A percentile compares a stretch with the other conserved stretches of the same genome.
phyloP scores from a whole-genome alignment of 306 rosid species.

The Cyclanthera cordifolia region DNA sequence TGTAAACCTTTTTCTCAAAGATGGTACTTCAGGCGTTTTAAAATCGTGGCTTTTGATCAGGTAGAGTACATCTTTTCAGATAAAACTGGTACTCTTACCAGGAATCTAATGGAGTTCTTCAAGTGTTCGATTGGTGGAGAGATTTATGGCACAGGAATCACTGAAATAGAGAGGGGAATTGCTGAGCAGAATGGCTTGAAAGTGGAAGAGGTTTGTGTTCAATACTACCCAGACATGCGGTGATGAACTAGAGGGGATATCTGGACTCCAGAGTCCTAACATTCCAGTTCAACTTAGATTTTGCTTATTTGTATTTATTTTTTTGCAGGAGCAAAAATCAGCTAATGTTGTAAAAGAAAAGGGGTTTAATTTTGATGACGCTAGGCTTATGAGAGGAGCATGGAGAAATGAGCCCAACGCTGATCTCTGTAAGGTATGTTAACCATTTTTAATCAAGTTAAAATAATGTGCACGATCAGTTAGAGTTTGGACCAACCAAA shows the following conservation, averaged over 20 bases:
- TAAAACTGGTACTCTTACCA: conserved; percentile 94
- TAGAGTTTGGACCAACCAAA: background rate
- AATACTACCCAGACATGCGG: background rate
- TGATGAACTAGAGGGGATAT: background rate
- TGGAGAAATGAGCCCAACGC: conserved; percentile 96
- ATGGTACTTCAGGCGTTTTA: conserved; percentile 7
- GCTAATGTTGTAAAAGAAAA: conserved; percentile 46
- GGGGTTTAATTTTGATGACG: conserved; percentile 87
- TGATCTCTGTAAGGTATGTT: conserved; percentile 74
- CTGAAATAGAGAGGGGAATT: conserved; percentile 84
- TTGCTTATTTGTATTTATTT: too few species aligned
- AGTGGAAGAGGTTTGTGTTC: conserved; percentile 35
- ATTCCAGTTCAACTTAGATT: background rate
- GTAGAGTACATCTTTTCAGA: conserved; percentile 97
- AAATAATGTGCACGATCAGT: background rate
- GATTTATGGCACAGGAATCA: conserved; percentile 78
- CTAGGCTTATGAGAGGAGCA: conserved; percentile 83
- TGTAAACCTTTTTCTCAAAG: background rate
- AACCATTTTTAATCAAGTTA: background rate
- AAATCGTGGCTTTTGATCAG: conserved; percentile 31
- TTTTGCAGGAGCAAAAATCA: conserved; percentile 42
- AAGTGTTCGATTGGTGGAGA: conserved; percentile 97
- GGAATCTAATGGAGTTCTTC: conserved; percentile 98
- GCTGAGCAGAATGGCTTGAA: conserved; percentile 61
- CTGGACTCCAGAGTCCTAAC: conserved; percentile 6